Evolutionary conservation across 305 asterid species (phyloP), one percentile per base, ranked within the genome.

Genomic region (Salvia sclarea): DNA sequence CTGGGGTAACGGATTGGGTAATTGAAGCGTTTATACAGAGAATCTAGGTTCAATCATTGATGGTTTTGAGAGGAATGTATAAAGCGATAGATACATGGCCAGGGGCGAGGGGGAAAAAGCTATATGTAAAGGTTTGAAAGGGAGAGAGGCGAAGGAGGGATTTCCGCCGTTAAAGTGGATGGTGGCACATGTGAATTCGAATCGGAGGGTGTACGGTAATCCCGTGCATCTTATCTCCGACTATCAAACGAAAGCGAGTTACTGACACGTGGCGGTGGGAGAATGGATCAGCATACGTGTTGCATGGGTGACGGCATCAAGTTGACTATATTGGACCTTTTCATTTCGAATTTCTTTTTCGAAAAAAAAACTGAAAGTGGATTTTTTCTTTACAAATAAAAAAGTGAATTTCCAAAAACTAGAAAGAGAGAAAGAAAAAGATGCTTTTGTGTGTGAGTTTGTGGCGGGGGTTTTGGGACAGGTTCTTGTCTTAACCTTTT

Each of bases 111-210:
- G 18, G 47, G 44, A 1, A 61, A 64, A 61, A 64, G 35, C 8
- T 66, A 64, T 55, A 49, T 41, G 62, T 66, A 71, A 5, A 24
- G 44, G 76, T 74, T 71, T 68, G 64, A 74, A 55, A 58, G 57
- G 62, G 21, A 44, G 68, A 53, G 66, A 14, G 76, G 40, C 16
- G 35, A 47, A 41, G 16, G 71, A 81, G 86, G 88, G 76, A 83
- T 71, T 83, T 81, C 82, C 88, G 93, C 81, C 93, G 86, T 78
- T 69, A 61, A 69, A 83, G 73, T 16, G 76, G 83, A 76, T 60
- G 58, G 14, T 8, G 75, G 79, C 93, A 84, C 93, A 93, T 88
- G 88, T 28, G 83, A 64, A 18, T 55, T 50, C 44, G 44, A 13
- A 38, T 38, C 69, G 64, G 41, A 60, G 73, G 65, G 74, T 61